Base-by-base conservation (phyloP, 1,284 basidiomycete genomes). In the Schizophyllum commune region DNA sequence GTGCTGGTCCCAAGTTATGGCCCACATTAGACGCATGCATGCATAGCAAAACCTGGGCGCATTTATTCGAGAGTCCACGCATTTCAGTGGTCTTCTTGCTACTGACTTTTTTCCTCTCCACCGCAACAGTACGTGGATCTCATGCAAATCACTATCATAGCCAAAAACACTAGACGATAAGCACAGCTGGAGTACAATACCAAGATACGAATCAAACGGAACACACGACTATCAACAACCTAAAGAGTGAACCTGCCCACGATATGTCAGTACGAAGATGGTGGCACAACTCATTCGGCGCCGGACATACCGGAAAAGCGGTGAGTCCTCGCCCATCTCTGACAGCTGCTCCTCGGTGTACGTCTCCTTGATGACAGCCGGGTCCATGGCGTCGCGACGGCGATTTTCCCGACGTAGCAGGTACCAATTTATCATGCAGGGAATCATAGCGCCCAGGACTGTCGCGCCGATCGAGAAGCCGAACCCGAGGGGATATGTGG, bases 391-490 rank as follows among this genome's bases (percentile, higher is more conserved):
- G 21, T 61, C 60, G 32, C 60, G 27, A 3, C 60, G 32, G 15
- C 20, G 51, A 21, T 61, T 61, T 32, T 61, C 60, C 9, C 58
- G 39, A 8, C 61, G 58, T 11, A 62, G 33, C 5, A 62, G 20
- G 22, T 59, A 62, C 61, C 61, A 62, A n/a, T 62, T 62, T 21
- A 62, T 32, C 58, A 62, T 62, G 34, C 61, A 62, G 11, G 61
- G 61, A 11, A 56, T 27, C 61, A 62, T 62, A 20, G 61, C 61
- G 33, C 61, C 61, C 9, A 62, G n/a, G 58, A 62, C 61, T 7
- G 61, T 62, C 22, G 61, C 61, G 52, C 61, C 61, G 27, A 62
- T 62, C 17, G 61, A 59, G 61, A 62, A 62, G 27, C 61, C 61
- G 32, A 62, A 62, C 1, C 61, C 61, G 17, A 62, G 58, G n/a